These are phyloP conservation scores for Terfezia claveryi DNA, from an alignment of 495 filamentous ascomycete genomes.

Conservation along the genomic window DNA sequence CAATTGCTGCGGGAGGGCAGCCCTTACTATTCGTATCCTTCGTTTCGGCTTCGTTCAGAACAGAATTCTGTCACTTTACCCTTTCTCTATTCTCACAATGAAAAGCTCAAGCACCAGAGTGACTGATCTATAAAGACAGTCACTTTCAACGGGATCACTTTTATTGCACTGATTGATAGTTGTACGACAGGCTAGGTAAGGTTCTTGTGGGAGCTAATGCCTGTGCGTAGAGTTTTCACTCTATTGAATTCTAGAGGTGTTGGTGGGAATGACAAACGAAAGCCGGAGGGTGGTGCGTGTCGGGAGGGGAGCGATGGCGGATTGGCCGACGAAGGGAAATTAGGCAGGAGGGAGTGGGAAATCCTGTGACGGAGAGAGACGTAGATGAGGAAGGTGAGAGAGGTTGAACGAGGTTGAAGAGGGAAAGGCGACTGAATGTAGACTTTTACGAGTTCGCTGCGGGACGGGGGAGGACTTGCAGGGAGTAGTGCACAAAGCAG, in stretches of 20 bases:
- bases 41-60: neutral
- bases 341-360: slow-evolving; percentile 21
- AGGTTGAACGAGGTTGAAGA: neutral
- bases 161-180: neutral
- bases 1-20: neutral
- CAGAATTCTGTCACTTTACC: too few species aligned
- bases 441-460: slow-evolving; percentile 19
- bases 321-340: slow-evolving; percentile 27
- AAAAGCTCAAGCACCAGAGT: neutral
- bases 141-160: neutral
- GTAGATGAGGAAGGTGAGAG: neutral
- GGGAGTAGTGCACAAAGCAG: slow-evolving; percentile 19
- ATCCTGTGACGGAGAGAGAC: slow-evolving; percentile 11
- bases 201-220: neutral
- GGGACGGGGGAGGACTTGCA: slow-evolving; percentile 19
- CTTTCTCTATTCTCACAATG: too few species aligned
- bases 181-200: too few species aligned
- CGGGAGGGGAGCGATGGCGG: slow-evolving; percentile 9
- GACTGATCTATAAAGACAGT: neutral
- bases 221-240: neutral
- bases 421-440: slow-evolving; percentile 7
- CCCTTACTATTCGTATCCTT: neutral
- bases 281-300: slow-evolving; percentile 5
- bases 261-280: slow-evolving; percentile 2
- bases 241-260: slow-evolving; percentile 1